phyloP scores from a whole-genome alignment of 169 alveolate species.

The Eimeria tenella region DNA sequence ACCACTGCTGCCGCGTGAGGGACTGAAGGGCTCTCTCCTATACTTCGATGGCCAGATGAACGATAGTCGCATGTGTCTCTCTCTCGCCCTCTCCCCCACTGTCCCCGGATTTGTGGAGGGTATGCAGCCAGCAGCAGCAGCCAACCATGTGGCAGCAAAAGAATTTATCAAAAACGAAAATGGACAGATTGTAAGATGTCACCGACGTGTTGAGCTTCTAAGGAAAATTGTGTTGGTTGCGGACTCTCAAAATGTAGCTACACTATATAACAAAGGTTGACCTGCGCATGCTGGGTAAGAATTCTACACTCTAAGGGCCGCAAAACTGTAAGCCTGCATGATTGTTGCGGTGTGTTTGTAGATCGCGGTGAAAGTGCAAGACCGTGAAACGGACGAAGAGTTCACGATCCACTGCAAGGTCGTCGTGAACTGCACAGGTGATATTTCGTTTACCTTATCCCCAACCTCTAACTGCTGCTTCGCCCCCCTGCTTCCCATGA shows the following conservation, averaged over 20 bases:
- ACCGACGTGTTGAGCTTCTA: background rate
- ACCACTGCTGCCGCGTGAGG: slow-evolving; percentile 85
- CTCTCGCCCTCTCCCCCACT: slow-evolving; percentile 91
- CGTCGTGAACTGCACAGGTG: slow-evolving; percentile 93
- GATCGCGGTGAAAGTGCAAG: slow-evolving; percentile 89
- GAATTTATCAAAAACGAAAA: slow-evolving; percentile 86
- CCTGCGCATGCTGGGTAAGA: no score
- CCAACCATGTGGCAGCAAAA: slow-evolving; percentile 91
- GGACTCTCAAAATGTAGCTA: background rate
- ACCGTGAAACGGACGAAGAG: slow-evolving; percentile 87
- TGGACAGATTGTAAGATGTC: slow-evolving; percentile 83
- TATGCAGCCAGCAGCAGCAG: slow-evolving; percentile 91
- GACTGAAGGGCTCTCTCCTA: slow-evolving; percentile 88
- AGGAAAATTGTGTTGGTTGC: background rate
- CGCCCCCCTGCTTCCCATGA: no score
- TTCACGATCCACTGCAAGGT: slow-evolving; percentile 90
- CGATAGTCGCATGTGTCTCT: slow-evolving; percentile 93
- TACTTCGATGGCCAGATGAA: slow-evolving; percentile 95
- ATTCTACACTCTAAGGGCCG: no score
- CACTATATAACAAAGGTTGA: background rate
- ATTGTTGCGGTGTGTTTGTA: background rate
- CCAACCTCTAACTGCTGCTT: no score
- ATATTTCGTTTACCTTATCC: no score
- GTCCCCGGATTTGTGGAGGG: slow-evolving; percentile 90
- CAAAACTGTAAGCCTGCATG: no score